Conservation (phyloP, 2,329 filamentous ascomycete genomes). For the Colletotrichum camelliae region DNA sequence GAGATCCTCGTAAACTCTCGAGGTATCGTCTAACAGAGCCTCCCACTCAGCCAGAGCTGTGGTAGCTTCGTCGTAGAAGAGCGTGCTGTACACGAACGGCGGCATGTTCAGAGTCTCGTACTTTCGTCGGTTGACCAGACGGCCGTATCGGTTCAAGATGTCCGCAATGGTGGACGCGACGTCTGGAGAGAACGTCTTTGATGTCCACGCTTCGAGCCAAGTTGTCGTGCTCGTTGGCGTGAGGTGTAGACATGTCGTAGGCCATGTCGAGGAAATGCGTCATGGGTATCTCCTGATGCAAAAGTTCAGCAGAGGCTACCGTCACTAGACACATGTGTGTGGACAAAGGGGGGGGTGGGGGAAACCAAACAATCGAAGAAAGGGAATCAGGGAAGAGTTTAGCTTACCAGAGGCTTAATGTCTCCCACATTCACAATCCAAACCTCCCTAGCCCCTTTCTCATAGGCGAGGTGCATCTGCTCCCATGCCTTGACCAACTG, state of each 20-base stretch:
- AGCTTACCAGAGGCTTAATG: conserved; percentile 54
- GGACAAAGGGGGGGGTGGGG: rapidly evolving
- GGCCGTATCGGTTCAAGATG: background rate
- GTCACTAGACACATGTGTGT: background rate
- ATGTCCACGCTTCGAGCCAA: conserved; percentile 50
- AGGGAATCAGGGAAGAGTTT: rapidly evolving
- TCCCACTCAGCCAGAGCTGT: background rate
- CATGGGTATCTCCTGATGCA: conserved; percentile 44
- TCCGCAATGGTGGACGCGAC: conserved; percentile 32
- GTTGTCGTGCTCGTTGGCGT: conserved; percentile 42
- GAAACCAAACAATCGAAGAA: rapidly evolving
- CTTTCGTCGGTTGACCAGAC: background rate
- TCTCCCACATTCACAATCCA: conserved; percentile 72
- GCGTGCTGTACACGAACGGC: background rate
- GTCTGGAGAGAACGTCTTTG: conserved; percentile 50
- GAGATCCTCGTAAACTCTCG: background rate
- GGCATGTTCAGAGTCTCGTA: background rate
- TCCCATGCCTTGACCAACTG: conserved; percentile 70
- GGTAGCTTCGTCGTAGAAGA: background rate
- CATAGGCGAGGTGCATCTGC: conserved; percentile 67
- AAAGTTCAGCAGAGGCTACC: background rate
- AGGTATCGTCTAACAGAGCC: background rate
- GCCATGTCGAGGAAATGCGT: conserved; percentile 61
- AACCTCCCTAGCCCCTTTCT: conserved; percentile 57
- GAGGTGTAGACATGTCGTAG: conserved; percentile 49